Evolutionary conservation across 208 protist genomes (phyloP).

Genomic region (Tetramitus jugosus): DNA sequence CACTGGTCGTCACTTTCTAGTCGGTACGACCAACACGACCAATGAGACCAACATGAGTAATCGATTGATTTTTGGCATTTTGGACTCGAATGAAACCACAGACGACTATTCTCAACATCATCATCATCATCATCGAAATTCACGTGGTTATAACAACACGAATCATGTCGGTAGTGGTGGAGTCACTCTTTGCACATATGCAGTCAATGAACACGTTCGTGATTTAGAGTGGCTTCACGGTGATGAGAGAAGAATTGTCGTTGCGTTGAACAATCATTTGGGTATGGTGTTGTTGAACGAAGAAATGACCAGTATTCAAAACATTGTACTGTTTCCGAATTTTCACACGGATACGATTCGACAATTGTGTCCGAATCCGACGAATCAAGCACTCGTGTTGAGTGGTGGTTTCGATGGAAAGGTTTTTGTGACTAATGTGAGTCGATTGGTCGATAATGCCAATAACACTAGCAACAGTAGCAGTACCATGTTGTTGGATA

Average conservation of each 20-base stretch:
- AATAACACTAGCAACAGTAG: too few relatives aligned
- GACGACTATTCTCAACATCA: too few relatives aligned
- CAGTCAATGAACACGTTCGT: conserved; percentile 4
- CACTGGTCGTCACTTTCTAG: background rate
- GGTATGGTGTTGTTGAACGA: background rate
- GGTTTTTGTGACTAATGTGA: conserved; percentile 14
- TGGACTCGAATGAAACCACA: too few relatives aligned
- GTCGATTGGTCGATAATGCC: background rate
- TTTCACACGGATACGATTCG: conserved; percentile 13
- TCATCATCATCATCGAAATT: too few relatives aligned
- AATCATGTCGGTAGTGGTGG: too few relatives aligned
- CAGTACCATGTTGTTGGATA: too few relatives aligned
- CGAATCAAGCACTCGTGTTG: background rate
- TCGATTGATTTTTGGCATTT: background rate
- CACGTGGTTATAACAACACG: too few relatives aligned
- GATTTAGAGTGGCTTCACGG: conserved; percentile 1
- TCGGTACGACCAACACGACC: background rate
- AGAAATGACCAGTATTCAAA: background rate
- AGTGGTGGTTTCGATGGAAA: conserved; percentile 11
- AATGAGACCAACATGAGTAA: background rate
- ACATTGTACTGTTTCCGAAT: background rate
- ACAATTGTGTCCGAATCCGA: background rate
- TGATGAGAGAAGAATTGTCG: conserved; percentile 2
- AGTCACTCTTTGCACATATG: too few relatives aligned
- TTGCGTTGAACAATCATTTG: background rate